Conservation (phyloP, 2,329 filamentous ascomycete species). For the Fusarium newnesense region DNA sequence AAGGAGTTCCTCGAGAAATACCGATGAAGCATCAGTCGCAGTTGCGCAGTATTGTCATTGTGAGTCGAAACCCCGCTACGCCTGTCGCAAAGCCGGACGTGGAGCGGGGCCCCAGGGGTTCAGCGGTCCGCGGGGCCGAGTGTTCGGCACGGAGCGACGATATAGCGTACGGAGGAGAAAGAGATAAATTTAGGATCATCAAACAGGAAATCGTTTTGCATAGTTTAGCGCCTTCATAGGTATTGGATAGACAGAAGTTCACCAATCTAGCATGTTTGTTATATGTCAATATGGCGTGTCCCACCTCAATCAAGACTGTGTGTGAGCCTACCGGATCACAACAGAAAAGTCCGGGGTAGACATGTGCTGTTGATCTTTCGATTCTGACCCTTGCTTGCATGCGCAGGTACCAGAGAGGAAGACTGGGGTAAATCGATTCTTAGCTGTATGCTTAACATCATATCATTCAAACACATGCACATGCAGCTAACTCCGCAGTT, state of each 20-base stretch:
- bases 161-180: slow-evolving; percentile 9
- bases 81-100: slow-evolving; percentile 2
- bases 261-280: slow-evolving; percentile 31
- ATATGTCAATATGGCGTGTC: background rate
- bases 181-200: background rate
- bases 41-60: background rate
- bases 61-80: background rate
- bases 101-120: slow-evolving; percentile 16
- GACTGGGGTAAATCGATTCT: slow-evolving; percentile 21
- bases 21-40: slow-evolving; percentile 50
- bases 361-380: slow-evolving; percentile 11
- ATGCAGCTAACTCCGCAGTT: slow-evolving; percentile 19
- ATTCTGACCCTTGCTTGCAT: slow-evolving; percentile 16
- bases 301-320: background rate
- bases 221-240: slow-evolving; percentile 29
- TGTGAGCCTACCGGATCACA: background rate
- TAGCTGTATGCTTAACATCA: slow-evolving; percentile 14
- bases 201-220: slow-evolving; percentile 16
- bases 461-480: background rate
- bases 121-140: slow-evolving; percentile 11
- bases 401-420: slow-evolving; percentile 24
- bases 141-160: slow-evolving; percentile 1
- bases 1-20: slow-evolving; percentile 89
- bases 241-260: slow-evolving; percentile 32
- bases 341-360: background rate